Base-by-base conservation (phyloP, 441 rosid genomes). In the Theobroma grandiflorum region DNA sequence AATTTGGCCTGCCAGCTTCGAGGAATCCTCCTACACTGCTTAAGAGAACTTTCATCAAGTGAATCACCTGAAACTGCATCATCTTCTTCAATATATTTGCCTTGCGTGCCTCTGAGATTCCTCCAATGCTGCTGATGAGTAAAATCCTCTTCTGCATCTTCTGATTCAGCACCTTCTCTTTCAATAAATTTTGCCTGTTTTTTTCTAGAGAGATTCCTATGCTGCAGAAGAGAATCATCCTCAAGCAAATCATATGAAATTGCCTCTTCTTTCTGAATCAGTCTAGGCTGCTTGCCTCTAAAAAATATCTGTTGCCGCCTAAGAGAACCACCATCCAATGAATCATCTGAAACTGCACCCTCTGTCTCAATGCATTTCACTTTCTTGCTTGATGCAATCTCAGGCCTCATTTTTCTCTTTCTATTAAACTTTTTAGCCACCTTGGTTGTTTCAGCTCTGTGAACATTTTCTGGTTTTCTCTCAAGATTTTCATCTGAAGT, bases 321-420 rank as follows among this genome's bases (percentile, higher is more conserved):
- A 81, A 59, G 80, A 76, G 85, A 79, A 69, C 83, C 82, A 38
- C 83, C 88, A 53, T 84, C 94, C 75, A 85, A 83, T 45, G 90
- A 88, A 89, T 90, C 89, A 85, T 95, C 93, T 37, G 94, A 91
- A 85, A 82, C 86, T 31, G 81, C 91, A 78, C 84, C 80, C 79
- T 91, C 93, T 12, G 81, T 81, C 68, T 86, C 86, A 15, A 82
- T 72, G 79, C 81, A 79, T 75, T 83, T 86, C 69, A 72, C 84
- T 84, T 89, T 88, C 89, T 90, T 95, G 74, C 66, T 82, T 10
- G 92, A 78, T 57, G 72, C 80, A 63, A 79, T 81, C 72, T 77
- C 87, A 40, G 81, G 82, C 78, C 87, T 72, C 78, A 76, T 78
- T 83, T 93, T 97, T 81, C 96, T 90, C 90, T 97, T 95, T 84